These are phyloP conservation scores for Myxozyma vanderwaltii DNA, from an alignment of 805 yeast species.

Conservation along the genomic window DNA sequence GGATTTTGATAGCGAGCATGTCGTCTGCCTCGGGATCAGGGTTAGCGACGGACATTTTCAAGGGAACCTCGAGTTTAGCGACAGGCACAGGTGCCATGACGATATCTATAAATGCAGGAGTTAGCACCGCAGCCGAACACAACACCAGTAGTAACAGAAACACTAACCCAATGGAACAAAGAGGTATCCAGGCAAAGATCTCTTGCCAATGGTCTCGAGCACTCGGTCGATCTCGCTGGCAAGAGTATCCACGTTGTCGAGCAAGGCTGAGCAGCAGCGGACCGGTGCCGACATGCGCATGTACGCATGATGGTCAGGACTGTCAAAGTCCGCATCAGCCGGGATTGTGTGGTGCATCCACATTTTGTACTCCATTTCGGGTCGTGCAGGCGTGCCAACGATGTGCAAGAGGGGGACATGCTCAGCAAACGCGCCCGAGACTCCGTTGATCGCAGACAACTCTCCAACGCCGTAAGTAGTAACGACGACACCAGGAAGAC, in stretches of 20 bases:
- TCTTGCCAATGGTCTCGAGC: constrained; percentile 54
- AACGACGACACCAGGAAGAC: constrained; percentile 64
- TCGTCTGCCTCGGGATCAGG: constrained; percentile 39
- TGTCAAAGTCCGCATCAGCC: constrained; percentile 39
- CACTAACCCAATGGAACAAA: constrained; percentile 75
- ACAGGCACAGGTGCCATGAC: constrained; percentile 35
- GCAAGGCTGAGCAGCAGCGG: constrained; percentile 58
- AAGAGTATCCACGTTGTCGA: constrained; percentile 51
- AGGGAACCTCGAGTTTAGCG: constrained; percentile 44
- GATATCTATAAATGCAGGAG: constrained; percentile 11
- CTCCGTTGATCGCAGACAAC: constrained; percentile 70
- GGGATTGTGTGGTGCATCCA: constrained; percentile 48
- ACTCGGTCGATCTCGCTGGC: constrained; percentile 69
- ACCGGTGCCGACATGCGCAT: constrained; percentile 60
- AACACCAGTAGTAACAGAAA: constrained; percentile 29
- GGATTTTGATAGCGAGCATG: constrained; percentile 49
- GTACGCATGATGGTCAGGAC: constrained; percentile 69
- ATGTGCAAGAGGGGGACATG: constrained; percentile 77
- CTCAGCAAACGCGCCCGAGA: constrained; percentile 82
- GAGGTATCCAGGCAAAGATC: constrained; percentile 79
- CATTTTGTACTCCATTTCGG: constrained; percentile 43
- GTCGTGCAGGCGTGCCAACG: constrained; percentile 69
- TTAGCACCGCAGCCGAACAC: constrained; percentile 32
- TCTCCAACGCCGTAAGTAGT: constrained; percentile 93
- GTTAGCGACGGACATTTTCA: constrained; percentile 41